Base-by-base conservation (phyloP, 768 basidiomycete species). In the Baorangia bicolor region DNA sequence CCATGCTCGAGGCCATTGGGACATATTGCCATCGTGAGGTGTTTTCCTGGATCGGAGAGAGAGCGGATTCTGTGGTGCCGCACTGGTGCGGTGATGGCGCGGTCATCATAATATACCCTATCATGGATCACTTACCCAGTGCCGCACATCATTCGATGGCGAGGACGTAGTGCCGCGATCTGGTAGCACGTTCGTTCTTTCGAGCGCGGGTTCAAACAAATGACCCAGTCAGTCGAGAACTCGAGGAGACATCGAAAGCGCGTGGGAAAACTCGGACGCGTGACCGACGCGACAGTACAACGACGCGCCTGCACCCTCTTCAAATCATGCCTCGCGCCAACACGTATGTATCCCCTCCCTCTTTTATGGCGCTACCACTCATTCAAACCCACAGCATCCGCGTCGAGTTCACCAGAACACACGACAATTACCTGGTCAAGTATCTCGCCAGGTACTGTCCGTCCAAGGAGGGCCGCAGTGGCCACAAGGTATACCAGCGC, bases 401-500 rank as follows among this genome's bases (percentile, higher is more conserved):
- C 13, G 55, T 49, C 20, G 34, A 66, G 4, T 83, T 70, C 57
- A 69, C 75, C 0, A 12, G 33, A 0, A 67, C 75, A 4, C 81
- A 84, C 23, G 80, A 83, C 53, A n/a, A 0, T 0, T 65, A 72
- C 5, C 74, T 84, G 5, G 49, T 71, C 18, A 74, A 77, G 62
- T 84, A 77, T 54, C 66, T 87, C 49, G 84, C 84, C 2, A 71
- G n/a, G 40, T 70, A 81, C 53, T 77, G 77, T 27, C 81, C 81
- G 0, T 55, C 61, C 11, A 48, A 44, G 8, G 51, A 57, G 21
- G 79, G 80, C 5, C 79, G 86, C 42, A 61, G 60, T 9, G 85
- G 86, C 10, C 77, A 74, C 45, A 66, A 43, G 1, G 25, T 86
- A 9, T 87, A 78, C 58, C 43, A 75, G 51, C 47, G 5, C 1